These are phyloP conservation scores for Penicillium chermesinum DNA, from an alignment of 495 filamentous ascomycete species.

Conservation along the genomic window DNA sequence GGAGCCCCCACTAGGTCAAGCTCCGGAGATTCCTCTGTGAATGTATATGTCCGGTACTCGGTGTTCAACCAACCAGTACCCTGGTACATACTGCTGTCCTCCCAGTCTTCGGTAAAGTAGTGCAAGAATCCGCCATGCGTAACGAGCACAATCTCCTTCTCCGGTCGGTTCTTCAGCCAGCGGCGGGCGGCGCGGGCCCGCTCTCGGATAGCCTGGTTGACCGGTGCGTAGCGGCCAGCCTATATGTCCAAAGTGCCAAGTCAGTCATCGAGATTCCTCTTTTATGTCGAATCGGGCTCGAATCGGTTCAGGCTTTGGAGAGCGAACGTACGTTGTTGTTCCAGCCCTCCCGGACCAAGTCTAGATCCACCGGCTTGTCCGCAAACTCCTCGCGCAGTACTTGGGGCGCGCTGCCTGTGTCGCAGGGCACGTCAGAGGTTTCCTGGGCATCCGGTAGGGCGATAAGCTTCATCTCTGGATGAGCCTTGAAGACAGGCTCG, in stretches of 20 bases:
- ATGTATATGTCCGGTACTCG: conserved; percentile 72
- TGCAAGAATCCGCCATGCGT: conserved; percentile 68
- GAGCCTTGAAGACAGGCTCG: conserved; percentile 43
- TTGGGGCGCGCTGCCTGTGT: conserved; percentile 59
- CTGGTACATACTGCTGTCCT: conserved; percentile 50
- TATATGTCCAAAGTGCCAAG: neutral
- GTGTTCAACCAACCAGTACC: conserved; percentile 84
- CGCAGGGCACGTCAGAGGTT: conserved; percentile 69
- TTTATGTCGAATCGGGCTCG: neutral
- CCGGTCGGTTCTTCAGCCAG: conserved; percentile 56
- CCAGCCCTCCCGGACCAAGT: conserved; percentile 59
- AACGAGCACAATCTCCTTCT: conserved; percentile 65
- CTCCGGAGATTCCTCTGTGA: conserved; percentile 43
- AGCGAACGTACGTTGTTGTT: conserved; percentile 53
- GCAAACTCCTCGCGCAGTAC: conserved; percentile 61
- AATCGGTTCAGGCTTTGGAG: too few relatives aligned
- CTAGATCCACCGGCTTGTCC: conserved; percentile 57
- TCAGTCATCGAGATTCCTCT: conserved; percentile 4
- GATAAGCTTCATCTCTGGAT: conserved; percentile 51
- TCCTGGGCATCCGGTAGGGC: conserved; percentile 81
- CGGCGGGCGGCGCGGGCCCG: conserved; percentile 61
- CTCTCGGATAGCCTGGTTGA: conserved; percentile 50
- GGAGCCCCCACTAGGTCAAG: conserved; percentile 35
- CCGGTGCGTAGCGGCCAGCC: conserved; percentile 54
- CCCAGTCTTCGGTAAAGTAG: conserved; percentile 82